Evolutionary conservation across 1,139 yeast species (phyloP), one percentile per base, ranked within the genome.

Genomic region (Petasospora fabianii): DNA sequence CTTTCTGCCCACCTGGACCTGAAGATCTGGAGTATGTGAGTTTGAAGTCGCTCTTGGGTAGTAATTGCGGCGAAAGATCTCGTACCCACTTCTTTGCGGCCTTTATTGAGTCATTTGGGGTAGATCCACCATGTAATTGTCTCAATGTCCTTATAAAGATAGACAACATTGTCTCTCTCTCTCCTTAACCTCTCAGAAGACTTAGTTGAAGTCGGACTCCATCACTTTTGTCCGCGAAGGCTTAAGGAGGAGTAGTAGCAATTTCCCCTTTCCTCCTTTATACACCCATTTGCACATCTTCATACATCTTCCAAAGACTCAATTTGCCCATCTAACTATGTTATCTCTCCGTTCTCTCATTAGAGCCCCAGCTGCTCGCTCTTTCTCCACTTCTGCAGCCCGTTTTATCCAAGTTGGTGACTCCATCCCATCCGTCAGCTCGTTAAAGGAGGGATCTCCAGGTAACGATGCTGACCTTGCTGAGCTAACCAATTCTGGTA

Each of bases 1-100:
- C 97, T 56, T 90, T 85, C 53, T 90, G 97, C 0, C 97, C 97
- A 0, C 97, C 97, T 0, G 96, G 90, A 0, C 97, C 97, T 11
- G 95, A 82, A 0, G 95, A 75, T 45, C 95, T 64, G 38, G 86
- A 77, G 59, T 68, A 88, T 0, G 77, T 59, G 3, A 80, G 61
- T 1, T 65, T 62, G 53, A 84, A 84, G 16, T 65, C 54, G 22
- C 61, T 55, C 10, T 62, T 57, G 0, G 92, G 94, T 2, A 84
- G 65, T 5, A 60, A 50, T 0, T 51, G 33, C 2, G 58, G 49
- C 1, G 55, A 51, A 42, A 73, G 65, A 0, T 47, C 39, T 3
- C 55, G 49, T 5, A 78, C 51, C 86, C 86, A 80, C 12, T 34
- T 21, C 19, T 41, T 41, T 2, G 47, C 44, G 13, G 8, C 28